These are phyloP conservation scores for Pythium sukuiense DNA, from an alignment of 352 stramenopile species.

Conservation along the genomic window DNA sequence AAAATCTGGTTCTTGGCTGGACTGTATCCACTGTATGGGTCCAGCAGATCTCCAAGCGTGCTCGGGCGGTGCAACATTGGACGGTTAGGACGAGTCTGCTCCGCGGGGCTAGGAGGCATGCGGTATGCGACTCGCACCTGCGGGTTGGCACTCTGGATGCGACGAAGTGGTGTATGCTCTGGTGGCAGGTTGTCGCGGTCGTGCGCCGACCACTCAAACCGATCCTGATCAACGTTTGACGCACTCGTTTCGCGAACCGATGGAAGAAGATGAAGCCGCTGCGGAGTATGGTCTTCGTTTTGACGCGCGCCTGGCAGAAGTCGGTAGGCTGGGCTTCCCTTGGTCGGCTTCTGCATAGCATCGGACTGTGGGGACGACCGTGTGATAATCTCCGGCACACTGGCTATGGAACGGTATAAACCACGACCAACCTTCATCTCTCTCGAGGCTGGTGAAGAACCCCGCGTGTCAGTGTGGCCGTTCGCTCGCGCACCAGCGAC, in stretches of 20 bases:
- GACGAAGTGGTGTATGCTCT: conserved; percentile 10
- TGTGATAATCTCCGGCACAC: conserved; percentile 22
- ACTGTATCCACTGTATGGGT: conserved; percentile 20
- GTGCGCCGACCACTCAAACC: conserved; percentile 7
- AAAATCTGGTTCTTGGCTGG: conserved; percentile 16
- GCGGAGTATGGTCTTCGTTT: conserved; percentile 7
- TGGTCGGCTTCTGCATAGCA: not conserved
- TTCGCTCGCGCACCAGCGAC: conserved; percentile 7
- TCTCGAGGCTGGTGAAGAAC: not conserved
- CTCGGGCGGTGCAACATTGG: conserved; percentile 19
- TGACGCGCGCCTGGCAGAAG: conserved; percentile 9
- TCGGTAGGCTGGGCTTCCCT: conserved; percentile 10
- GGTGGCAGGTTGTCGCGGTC: conserved; percentile 10
- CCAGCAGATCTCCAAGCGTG: conserved; percentile 22
- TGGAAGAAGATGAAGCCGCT: conserved; percentile 13
- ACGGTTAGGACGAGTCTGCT: conserved; percentile 16
- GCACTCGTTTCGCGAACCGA: conserved; percentile 15
- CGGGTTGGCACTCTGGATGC: conserved; percentile 16
- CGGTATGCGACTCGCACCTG: conserved; percentile 18
- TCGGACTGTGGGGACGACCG: not conserved
- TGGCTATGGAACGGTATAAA: conserved; percentile 18
- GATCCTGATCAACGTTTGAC: not conserved
- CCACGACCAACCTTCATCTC: conserved; percentile 21
- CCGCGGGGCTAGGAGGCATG: conserved; percentile 20
- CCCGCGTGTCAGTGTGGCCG: not conserved